Evolutionary conservation across 345 rosid genomes (phyloP).

Genomic region (Euphorbia peplus): DNA sequence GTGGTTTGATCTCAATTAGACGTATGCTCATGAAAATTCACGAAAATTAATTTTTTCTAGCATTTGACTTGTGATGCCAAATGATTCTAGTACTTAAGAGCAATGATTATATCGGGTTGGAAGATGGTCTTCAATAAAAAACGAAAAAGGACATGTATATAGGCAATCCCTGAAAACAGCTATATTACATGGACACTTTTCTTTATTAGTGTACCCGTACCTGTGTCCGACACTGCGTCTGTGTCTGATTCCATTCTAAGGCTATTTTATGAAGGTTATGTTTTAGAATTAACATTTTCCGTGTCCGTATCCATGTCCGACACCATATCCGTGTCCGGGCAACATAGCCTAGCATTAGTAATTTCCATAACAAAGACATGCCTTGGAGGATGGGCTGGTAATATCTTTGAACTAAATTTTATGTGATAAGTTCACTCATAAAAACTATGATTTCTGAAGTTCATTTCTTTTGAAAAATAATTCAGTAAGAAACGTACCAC

Average conservation of each 20-base stretch:
- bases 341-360: background rate
- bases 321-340: no score
- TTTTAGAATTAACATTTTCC: no score
- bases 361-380: background rate
- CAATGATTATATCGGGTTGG: no score
- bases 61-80: background rate
- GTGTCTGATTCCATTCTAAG: no score
- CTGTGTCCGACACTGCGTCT: no score
- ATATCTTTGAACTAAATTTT: background rate
- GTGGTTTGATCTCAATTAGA: background rate
- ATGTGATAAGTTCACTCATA: background rate
- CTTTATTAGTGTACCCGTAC: no score
- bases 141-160: no score
- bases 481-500: slow-evolving; percentile 56
- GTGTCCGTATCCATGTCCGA: no score
- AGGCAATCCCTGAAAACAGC: background rate
- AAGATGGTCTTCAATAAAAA: no score
- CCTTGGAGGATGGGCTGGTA: background rate
- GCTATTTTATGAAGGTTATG: no score
- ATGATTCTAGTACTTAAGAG: no score
- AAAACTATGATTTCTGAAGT: slow-evolving; percentile 8
- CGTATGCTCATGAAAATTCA: background rate
- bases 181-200: no score
- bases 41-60: background rate
- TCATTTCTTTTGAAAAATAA: background rate